Base-by-base conservation (phyloP, 139 green algal species). In the Chlamydomonas sphaeroides region DNA sequence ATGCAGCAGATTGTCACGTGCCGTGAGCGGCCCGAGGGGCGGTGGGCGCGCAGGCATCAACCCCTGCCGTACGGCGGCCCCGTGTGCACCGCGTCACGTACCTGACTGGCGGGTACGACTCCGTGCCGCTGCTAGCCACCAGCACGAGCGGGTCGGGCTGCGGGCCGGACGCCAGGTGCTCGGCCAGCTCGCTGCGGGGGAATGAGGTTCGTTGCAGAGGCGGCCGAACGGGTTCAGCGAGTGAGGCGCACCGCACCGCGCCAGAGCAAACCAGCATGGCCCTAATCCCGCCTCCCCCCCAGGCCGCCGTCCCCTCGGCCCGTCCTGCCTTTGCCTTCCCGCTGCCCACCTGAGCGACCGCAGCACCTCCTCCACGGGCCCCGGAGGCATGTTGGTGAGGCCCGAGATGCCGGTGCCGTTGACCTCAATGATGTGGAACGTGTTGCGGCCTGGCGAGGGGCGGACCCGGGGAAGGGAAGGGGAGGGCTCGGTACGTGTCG, bases 401-500 rank as follows among this genome's bases (percentile, higher is more conserved):
- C 84, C 84, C 49, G 56, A 57, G 70, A 85, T 85, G 35, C 84
- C 84, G 7, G 84, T 88, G 61, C 84, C 84, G 65, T 88, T 88
- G 68, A 88, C 85, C 77, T 88, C 84, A 33, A 88, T 88, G 14
- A 88, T 78, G 84, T 84, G 76, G 75, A 84, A 88, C 32, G 35
- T 38, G 61, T 84, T 85, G 45, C 48, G 69, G 45, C 70, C 80
- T 74, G 70, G 2, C 36, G n/a, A n/a, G n/a, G n/a, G n/a, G n/a
- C n/a, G n/a, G n/a, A n/a, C n/a, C n/a, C n/a, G n/a, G n/a, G n/a
- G n/a, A n/a, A n/a, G n/a, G n/a, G n/a, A n/a, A n/a, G n/a, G n/a
- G n/a, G n/a, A n/a, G n/a, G n/a, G n/a, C n/a, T n/a, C n/a, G n/a
- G n/a, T n/a, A n/a, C n/a, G n/a, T n/a, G n/a, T n/a, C n/a, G n/a